phyloP scores from a whole-genome alignment of 108 stramenopile species.

The Nitzschia sp. region DNA sequence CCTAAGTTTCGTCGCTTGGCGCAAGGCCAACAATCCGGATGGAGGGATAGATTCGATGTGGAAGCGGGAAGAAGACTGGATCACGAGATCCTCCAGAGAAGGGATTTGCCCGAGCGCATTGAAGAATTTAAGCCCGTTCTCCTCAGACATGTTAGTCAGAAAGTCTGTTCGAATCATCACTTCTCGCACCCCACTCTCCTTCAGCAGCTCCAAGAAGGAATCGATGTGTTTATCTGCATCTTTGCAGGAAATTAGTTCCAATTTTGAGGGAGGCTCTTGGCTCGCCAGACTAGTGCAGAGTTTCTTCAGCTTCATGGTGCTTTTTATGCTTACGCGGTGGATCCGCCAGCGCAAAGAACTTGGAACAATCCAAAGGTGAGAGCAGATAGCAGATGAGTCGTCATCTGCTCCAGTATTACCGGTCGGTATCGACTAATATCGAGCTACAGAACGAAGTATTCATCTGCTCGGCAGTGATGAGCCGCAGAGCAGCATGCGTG shows the following conservation, averaged over 20 bases:
- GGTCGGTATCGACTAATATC: no score
- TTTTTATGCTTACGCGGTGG: no score
- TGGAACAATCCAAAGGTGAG: no score
- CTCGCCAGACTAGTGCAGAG: background rate
- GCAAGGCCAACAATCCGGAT: conserved; percentile 6
- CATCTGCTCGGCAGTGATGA: no score
- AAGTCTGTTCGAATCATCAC: conserved; percentile 13
- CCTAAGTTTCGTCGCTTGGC: background rate
- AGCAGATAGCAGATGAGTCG: no score
- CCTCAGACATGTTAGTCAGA: conserved; percentile 11
- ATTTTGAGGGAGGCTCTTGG: background rate
- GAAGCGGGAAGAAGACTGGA: conserved; percentile 19
- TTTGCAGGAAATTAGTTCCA: background rate
- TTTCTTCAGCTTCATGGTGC: conserved; percentile 12
- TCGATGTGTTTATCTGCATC: conserved; percentile 29
- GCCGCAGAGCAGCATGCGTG: no score
- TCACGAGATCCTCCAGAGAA: conserved; percentile 6
- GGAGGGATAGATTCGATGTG: conserved; percentile 21
- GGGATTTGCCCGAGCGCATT: background rate
- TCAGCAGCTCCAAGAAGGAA: conserved; percentile 1
- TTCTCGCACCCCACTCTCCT: background rate
- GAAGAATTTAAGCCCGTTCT: conserved; percentile 13
- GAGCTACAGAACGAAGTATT: no score
- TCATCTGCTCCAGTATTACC: no score
- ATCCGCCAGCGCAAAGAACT: no score